phyloP scores from a whole-genome alignment of 805 yeast genomes.

The Pichia occidentalis region DNA sequence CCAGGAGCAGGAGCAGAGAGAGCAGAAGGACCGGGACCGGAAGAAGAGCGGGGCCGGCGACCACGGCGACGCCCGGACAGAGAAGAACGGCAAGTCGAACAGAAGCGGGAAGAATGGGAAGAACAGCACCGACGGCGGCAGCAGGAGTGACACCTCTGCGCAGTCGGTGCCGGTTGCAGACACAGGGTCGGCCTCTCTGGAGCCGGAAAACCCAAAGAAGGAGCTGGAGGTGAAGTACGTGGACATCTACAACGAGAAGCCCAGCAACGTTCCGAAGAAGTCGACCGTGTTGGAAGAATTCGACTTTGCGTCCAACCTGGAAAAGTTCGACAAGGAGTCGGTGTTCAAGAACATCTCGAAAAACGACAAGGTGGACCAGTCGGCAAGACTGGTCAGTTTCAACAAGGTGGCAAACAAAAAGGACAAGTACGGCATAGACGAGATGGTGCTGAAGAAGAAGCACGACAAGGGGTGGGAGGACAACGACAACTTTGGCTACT shows the following conservation, averaged over 20 bases:
- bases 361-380: slow-evolving; percentile 47
- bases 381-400: slow-evolving; percentile 65
- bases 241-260: slow-evolving; percentile 9
- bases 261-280: slow-evolving; percentile 19
- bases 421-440: slow-evolving; percentile 58
- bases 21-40: no score
- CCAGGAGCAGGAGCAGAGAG: no score
- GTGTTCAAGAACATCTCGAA: slow-evolving; percentile 73
- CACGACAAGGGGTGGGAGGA: slow-evolving; percentile 51
- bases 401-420: slow-evolving; percentile 44
- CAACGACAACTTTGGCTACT: slow-evolving; percentile 14
- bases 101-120: no score
- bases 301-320: slow-evolving; percentile 77
- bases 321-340: slow-evolving; percentile 71
- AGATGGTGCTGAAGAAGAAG: slow-evolving; percentile 56
- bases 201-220: slow-evolving; percentile 3
- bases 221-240: slow-evolving; percentile 8
- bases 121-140: slow-evolving; percentile 6
- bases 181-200: no score
- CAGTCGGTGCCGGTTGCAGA: not conserved
- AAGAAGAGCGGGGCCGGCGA: no score
- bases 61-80: no score
- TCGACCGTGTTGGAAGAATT: slow-evolving; percentile 57
- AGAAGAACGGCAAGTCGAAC: no score
- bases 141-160: not conserved